Base-by-base conservation (phyloP, 179 eudicot species). In the Silene noctiflora region DNA sequence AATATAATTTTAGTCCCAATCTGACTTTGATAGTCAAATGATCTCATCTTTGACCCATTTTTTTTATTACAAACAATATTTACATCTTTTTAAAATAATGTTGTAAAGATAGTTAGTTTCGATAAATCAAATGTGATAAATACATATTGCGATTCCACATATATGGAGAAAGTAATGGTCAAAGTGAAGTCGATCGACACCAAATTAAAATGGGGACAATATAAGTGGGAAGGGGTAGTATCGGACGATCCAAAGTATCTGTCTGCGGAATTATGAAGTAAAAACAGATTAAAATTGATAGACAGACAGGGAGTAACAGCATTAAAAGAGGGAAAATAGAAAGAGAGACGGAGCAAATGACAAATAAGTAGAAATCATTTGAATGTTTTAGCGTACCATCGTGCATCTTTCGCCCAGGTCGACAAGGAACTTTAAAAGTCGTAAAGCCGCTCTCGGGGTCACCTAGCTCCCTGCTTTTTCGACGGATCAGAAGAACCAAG, bases 381-480 rank as follows among this genome's bases (percentile, higher is more conserved):
- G 67, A 72, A 12, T 39, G 6, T 60, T 12, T 17, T 39, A 67
- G 22, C 61, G 53, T 86, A 95, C 99, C 99, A 81, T 89, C 96
- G 10, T 76, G 90, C 77, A 84, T 80, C 78, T 83, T 93, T 82
- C 86, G 84, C 16, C 86, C 56, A 73, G 88, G 79, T 58, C 78
- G 91, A 71, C 83, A 73, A 75, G 83, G 69, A 78, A 87, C 84
- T 72, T 81, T 48, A 35, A 81, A 77, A 69, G 80, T 72, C 81
- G 89, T 88, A 67, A 78, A 83, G 64, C 82, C 79, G 56, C 29
- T 72, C 48, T 86, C 89, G 9, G 87, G 67, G 76, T 82, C 89
- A 29, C 87, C 88, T 16, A 95, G 90, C 87, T 95, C 92, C 81
- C 76, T 79, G 73, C 78, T 84, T 85, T 95, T 93, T 81, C 81